Evolutionary conservation across 108 stramenopile genomes (phyloP).

Genomic region (Fragilariopsis cylindrus): DNA sequence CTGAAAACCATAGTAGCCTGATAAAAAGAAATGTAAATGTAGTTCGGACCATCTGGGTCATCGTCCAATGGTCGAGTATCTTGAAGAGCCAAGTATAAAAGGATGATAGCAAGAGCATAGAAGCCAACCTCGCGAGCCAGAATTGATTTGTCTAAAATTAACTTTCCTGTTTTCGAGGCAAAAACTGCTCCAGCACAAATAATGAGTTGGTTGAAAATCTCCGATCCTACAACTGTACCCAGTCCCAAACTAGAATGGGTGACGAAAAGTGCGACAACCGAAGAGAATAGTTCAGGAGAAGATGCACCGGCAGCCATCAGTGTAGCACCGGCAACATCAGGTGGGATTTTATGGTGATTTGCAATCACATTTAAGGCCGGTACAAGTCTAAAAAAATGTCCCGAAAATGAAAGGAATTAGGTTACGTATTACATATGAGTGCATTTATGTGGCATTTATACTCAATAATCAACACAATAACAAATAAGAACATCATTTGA

Average conservation of each 20-base stretch:
- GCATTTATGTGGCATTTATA: background rate
- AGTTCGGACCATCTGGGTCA: conserved; percentile 39
- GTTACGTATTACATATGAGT: background rate
- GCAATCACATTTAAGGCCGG: conserved; percentile 83
- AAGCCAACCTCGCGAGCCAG: conserved; percentile 67
- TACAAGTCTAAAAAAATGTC: conserved; percentile 43
- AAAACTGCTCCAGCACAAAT: conserved; percentile 80
- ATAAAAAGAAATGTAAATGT: conserved; percentile 58
- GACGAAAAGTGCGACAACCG: conserved; percentile 75
- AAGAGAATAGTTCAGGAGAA: conserved; percentile 69
- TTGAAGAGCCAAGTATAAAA: conserved; percentile 57
- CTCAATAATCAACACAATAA: conserved; percentile 8
- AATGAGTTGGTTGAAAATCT: conserved; percentile 89
- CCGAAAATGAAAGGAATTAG: background rate
- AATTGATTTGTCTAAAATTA: conserved; percentile 59
- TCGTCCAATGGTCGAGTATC: conserved; percentile 44
- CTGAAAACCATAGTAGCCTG: conserved; percentile 65
- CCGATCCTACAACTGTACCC: conserved; percentile 69
- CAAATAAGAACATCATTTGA: background rate
- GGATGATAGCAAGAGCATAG: conserved; percentile 61
- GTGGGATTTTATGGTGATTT: conserved; percentile 59
- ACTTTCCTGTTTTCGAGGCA: conserved; percentile 49
- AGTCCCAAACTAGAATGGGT: conserved; percentile 80
- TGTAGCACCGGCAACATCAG: conserved; percentile 83
- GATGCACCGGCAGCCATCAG: conserved; percentile 86